These are phyloP conservation scores for Phytophthora pistaciae DNA, from an alignment of 352 stramenopile species.

Conservation along the genomic window DNA sequence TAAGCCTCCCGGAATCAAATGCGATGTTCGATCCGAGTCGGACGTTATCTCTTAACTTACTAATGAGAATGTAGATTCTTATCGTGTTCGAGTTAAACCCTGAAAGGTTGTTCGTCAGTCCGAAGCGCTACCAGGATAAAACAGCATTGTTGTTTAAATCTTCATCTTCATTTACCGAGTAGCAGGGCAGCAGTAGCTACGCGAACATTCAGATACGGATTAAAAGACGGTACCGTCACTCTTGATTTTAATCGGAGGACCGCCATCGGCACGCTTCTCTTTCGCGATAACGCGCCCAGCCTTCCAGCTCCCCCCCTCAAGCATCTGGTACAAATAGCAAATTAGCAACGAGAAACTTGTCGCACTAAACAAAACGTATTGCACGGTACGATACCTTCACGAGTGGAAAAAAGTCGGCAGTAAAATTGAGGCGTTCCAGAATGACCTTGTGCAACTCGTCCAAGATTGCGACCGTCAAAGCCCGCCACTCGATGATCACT, in stretches of 20 bases:
- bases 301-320: slow-evolving; percentile 90
- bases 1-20: too few species aligned
- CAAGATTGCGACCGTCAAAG: slow-evolving; percentile 82
- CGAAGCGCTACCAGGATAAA: too few species aligned
- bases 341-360: neutral
- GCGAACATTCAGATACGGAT: neutral
- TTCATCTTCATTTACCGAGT: too few species aligned
- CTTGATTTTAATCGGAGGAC: slow-evolving; percentile 86
- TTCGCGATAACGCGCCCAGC: slow-evolving; percentile 84
- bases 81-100: too few species aligned
- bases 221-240: slow-evolving; percentile 91
- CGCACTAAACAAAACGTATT: neutral
- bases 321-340: slow-evolving; percentile 49
- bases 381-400: slow-evolving; percentile 68
- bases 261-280: slow-evolving; percentile 71
- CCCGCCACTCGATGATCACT: slow-evolving; percentile 89
- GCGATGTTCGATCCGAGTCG: too few species aligned
- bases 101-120: too few species aligned
- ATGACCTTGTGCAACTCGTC: slow-evolving; percentile 82
- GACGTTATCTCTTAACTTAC: too few species aligned
- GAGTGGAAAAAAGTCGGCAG: slow-evolving; percentile 79
- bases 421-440: slow-evolving; percentile 69
- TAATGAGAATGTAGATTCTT: too few species aligned
- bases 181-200: too few species aligned
- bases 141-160: too few species aligned